A percentile compares a stretch with the other conserved stretches of the same genome.
phyloP scores from a whole-genome alignment of 2,329 filamentous ascomycete species.

The Rhytidhysteron rufulum region DNA sequence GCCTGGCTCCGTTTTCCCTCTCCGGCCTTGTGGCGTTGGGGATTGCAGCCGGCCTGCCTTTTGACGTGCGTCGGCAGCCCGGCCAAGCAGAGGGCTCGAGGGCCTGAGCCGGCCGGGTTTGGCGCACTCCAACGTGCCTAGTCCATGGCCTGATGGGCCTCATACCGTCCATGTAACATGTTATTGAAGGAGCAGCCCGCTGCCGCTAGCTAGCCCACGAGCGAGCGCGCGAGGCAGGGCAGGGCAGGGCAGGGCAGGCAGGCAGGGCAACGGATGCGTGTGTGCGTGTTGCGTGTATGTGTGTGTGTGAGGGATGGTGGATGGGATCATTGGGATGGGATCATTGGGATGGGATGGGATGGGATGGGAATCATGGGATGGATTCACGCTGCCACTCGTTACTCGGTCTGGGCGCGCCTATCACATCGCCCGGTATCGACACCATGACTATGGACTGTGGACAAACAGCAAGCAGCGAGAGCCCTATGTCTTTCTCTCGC shows the following conservation, averaged over 20 bases:
- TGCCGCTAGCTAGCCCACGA: constrained; percentile 1
- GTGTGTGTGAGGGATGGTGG: too few species aligned
- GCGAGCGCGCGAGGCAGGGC: background rate
- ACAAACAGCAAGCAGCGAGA: background rate
- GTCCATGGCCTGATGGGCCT: constrained; percentile 7
- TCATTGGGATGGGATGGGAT: too few species aligned
- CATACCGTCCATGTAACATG: constrained; percentile 4
- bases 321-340: too few species aligned
- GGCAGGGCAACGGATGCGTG: too few species aligned
- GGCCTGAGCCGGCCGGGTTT: constrained; percentile 5
- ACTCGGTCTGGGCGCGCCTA: constrained; percentile 12
- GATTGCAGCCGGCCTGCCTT: constrained; percentile 22
- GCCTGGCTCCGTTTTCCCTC: constrained; percentile 28
- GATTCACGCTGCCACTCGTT: constrained; percentile 18
- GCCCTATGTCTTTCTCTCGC: too few species aligned
- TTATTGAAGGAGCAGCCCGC: constrained; percentile 3
- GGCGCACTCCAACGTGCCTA: background rate
- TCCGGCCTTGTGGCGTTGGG: constrained; percentile 26
- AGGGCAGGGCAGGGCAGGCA: too few species aligned
- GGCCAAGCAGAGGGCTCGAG: constrained; percentile 21
- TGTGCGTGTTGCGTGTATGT: too few species aligned
- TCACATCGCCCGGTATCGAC: constrained; percentile 7
- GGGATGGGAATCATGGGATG: too few species aligned
- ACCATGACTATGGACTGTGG: constrained; percentile 4
- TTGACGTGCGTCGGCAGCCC: constrained; percentile 20